Conservation (phyloP, 768 basidiomycete genomes). For the Hypholoma fasciculare region DNA sequence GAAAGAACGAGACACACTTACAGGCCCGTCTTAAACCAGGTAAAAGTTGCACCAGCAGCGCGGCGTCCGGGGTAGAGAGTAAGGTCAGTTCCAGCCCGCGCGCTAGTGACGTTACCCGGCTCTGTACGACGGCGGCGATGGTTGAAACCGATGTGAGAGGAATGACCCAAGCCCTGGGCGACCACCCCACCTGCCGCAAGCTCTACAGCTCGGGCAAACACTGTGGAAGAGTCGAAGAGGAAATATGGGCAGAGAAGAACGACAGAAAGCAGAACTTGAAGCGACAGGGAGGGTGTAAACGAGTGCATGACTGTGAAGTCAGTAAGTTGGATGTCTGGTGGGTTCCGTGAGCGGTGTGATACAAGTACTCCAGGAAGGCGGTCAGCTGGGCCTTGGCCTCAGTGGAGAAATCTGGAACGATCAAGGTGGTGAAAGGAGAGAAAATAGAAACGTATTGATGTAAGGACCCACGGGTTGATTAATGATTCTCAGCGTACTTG, state of each 20-base stretch:
- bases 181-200: background rate
- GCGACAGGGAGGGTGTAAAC: background rate
- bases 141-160: background rate
- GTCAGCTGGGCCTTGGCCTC: too few species aligned
- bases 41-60: background rate
- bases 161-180: background rate
- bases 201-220: background rate
- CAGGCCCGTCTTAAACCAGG: background rate
- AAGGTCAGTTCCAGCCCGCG: background rate
- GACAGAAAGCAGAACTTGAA: background rate
- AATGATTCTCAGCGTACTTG: too few species aligned
- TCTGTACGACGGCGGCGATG: background rate
- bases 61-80: constrained; percentile 1
- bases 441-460: too few species aligned
- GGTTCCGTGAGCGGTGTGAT: too few species aligned
- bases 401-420: too few species aligned
- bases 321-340: too few species aligned
- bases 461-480: too few species aligned
- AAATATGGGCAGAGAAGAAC: background rate
- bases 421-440: too few species aligned
- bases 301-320: background rate
- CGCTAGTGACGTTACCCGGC: background rate
- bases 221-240: background rate
- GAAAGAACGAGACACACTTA: background rate
- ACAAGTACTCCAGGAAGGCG: too few species aligned